Base-by-base conservation (phyloP, 495 filamentous ascomycete species). In the Saxophila tyrrhenica region DNA sequence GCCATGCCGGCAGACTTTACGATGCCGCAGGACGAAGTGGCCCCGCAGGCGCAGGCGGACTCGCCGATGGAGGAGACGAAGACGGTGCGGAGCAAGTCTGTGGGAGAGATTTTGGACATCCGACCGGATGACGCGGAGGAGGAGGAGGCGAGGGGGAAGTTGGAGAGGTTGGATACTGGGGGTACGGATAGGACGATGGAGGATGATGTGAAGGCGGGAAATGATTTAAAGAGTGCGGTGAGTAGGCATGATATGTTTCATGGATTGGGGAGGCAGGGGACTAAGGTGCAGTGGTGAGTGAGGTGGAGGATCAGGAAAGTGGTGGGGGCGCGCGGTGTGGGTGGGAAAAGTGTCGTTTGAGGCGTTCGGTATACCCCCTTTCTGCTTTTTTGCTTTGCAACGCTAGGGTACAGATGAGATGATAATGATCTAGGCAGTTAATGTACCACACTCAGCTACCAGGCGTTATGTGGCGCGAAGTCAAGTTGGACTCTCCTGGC, bases 231-330 rank as follows among this genome's bases (percentile, higher is more conserved):
- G 7, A 8, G 17, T 16, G 29, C 38, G 49, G 25, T 57, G n/a
- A 39, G n/a, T 20, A 39, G 58, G 54, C 58, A 60, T 57, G 58
- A 60, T 50, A 53, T 56, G 54, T 60, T 56, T 50, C 58, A 57
- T 60, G 58, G 58, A 1, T 49, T 60, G 32, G 58, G 32, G 41
- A 39, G 58, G 44, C 19, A 23, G 46, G 53, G n/a, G 24, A 60
- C 58, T 41, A 56, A 56, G 25, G 20, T 20, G 45, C 45, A 48
- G 45, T 48, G 20, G 45, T 48, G 45, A 48, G 19, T 8, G 10
- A 3, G 20, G 45, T 25, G 19, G 45, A 23, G 9, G 45, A n/a
- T 48, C 10, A 21, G 23, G 19, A 9, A 48, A 7, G 21, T 23
- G 45, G 17, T 17, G 19, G 41, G 29, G 29, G 13, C 7, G 13